phyloP scores from a whole-genome alignment of 495 filamentous ascomycete species.

The Penicillium roqueforti region DNA sequence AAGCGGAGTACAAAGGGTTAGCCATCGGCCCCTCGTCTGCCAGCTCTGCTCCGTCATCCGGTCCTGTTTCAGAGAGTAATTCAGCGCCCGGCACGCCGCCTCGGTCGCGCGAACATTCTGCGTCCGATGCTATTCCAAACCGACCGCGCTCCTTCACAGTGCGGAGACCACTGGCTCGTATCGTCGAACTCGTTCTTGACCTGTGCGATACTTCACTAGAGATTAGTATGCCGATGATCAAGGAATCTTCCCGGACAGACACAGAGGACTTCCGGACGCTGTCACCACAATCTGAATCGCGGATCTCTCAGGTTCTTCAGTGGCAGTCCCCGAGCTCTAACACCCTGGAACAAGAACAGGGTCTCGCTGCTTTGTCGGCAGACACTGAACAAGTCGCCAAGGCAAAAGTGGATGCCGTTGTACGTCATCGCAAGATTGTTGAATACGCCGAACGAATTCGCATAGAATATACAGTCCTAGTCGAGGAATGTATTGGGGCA shows the following conservation, averaged over 20 bases:
- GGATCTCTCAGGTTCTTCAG: slow-evolving; percentile 86
- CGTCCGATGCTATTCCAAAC: slow-evolving; percentile 63
- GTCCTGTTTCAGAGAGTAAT: slow-evolving; percentile 57
- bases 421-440: slow-evolving; percentile 86
- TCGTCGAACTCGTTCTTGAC: slow-evolving; percentile 91
- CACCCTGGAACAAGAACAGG: slow-evolving; percentile 91
- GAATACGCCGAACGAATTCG: slow-evolving; percentile 96
- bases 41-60: slow-evolving; percentile 53
- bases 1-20: slow-evolving; percentile 87
- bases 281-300: slow-evolving; percentile 90
- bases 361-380: slow-evolving; percentile 76
- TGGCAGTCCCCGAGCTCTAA: slow-evolving; percentile 92
- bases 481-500: slow-evolving; percentile 91
- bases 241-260: slow-evolving; percentile 62
- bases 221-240: slow-evolving; percentile 88
- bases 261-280: slow-evolving; percentile 76
- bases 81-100: slow-evolving; percentile 66
- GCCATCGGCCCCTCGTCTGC: slow-evolving; percentile 68
- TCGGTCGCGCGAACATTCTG: slow-evolving; percentile 77
- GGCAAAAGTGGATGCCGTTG: slow-evolving; percentile 86
- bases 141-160: slow-evolving; percentile 82
- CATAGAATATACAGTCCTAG: slow-evolving; percentile 82
- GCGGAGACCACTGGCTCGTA: slow-evolving; percentile 79
- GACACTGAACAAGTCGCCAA: slow-evolving; percentile 81
- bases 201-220: slow-evolving; percentile 94